A percentile compares a stretch with the other conserved stretches of the same genome.
These are phyloP conservation scores for Tuber calosporum DNA, from an alignment of 495 filamentous ascomycete genomes.

Conservation along the genomic window DNA sequence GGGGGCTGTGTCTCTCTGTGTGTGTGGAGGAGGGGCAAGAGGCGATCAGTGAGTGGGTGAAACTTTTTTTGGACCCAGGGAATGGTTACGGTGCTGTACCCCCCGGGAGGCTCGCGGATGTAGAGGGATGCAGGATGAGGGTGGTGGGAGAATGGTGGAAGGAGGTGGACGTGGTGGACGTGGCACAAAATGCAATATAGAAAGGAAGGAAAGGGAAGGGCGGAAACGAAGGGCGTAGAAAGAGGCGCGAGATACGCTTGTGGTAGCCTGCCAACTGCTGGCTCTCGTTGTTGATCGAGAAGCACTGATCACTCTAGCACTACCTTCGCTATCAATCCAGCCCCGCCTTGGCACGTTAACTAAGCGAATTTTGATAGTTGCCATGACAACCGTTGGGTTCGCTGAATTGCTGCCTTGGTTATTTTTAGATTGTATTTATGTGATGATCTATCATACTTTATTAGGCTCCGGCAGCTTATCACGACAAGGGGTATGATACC, in stretches of 20 bases:
- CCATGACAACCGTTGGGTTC: background rate
- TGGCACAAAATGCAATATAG: background rate
- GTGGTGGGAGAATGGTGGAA: background rate
- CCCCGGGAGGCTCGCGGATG: background rate
- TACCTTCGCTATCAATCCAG: background rate
- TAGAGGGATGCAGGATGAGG: background rate
- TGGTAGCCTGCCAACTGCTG: background rate
- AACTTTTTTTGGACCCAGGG: background rate
- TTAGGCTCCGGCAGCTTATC: background rate
- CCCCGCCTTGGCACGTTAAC: slow-evolving; percentile 3
- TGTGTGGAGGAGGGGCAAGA: background rate
- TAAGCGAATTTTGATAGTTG: slow-evolving; percentile 4
- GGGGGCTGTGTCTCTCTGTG: background rate
- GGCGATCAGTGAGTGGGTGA: slow-evolving; percentile 2
- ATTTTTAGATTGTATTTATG: background rate
- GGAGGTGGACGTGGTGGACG: background rate
- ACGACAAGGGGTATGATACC: background rate
- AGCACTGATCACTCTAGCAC: background rate
- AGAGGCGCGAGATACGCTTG: background rate
- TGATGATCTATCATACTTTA: background rate
- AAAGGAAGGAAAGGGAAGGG: background rate
- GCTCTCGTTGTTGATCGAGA: background rate
- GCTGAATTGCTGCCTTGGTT: background rate
- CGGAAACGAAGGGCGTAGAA: background rate
- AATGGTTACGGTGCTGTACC: background rate